Evolutionary conservation across 768 basidiomycete species (phyloP).

Genomic region (Pleurotus tuber-regium): DNA sequence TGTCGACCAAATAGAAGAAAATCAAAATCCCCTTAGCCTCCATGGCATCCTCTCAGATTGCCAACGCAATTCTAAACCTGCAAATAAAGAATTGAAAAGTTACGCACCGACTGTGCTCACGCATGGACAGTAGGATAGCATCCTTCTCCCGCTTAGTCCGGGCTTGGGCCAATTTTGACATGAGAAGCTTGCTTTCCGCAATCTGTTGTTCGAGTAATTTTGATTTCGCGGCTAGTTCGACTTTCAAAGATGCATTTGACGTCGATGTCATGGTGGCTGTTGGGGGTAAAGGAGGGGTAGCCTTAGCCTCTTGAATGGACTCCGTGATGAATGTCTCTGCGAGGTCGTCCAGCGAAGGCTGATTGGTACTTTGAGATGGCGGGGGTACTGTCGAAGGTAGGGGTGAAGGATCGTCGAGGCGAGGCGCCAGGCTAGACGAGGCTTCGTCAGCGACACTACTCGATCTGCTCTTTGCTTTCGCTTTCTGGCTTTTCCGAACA

Average conservation of each 20-base stretch:
- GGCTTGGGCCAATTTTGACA: constrained; percentile 43
- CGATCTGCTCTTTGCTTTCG: constrained; percentile 17
- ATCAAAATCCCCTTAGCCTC: not conserved
- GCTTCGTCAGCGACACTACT: not conserved
- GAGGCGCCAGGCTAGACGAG: not conserved
- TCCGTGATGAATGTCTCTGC: constrained; percentile 58
- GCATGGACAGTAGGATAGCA: constrained; percentile 40
- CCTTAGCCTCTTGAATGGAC: constrained; percentile 45
- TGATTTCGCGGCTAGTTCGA: constrained; percentile 46
- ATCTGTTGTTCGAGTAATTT: constrained; percentile 49
- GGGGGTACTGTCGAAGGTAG: not conserved
- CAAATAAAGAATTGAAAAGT: not conserved
- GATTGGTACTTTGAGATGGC: not conserved
- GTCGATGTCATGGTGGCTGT: too few relatives aligned
- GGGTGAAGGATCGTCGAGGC: not conserved
- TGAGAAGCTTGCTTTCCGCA: constrained; percentile 48
- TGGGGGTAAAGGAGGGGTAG: constrained; percentile 19
- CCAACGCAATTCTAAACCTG: not conserved
- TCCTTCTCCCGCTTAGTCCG: constrained; percentile 52
- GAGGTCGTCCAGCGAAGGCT: constrained; percentile 47
- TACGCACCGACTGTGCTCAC: constrained; percentile 55
- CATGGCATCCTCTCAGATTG: not conserved
- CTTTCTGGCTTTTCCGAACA: constrained; percentile 38
- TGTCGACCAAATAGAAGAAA: not conserved
- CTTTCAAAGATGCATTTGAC: constrained; percentile 15